Evolutionary conservation across 2,329 filamentous ascomycete genomes (phyloP), one percentile per base, ranked within the genome.

Genomic region (Paramyrothecium roridum): DNA sequence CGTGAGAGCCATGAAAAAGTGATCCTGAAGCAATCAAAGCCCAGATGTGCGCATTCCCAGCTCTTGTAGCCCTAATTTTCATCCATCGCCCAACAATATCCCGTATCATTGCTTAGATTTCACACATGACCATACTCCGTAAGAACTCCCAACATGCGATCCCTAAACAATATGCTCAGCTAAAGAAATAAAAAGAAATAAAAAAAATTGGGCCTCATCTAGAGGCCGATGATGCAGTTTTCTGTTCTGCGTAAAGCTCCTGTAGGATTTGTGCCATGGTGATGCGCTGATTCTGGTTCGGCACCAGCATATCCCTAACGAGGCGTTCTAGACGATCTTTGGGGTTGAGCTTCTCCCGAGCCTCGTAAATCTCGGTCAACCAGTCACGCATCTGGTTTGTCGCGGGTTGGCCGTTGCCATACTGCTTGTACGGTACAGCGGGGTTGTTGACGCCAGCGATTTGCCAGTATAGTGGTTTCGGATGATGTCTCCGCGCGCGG

Each of bases 361-460:
- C 79, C 48, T 79, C 76, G 47, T 72, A 74, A 46, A 85, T 73
- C 67, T 84, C 81, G 43, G 65, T 70, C 48, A 85, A 72, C 82
- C 82, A 85, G 54, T 75, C 72, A 54, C 79, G 76, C 82, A 85
- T 85, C 65, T 83, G 79, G 13, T 69, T 59, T 2, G 76, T 74
- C 3, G 82, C 81, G 6, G 68, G 65, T 52, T 70, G 68, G 16
- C 72, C 71, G 52, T 73, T 73, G 54, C 70, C 70, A 50, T 67
- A 66, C 54, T 71, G 70, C 58, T 69, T 69, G 55, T 69, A 50
- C 2, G 66, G 62, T 4, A 61, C 34, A 56, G 54, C 64, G 56
- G 63, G 70, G 54, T 71, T 76, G 66, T 85, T 81, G 45, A 85
- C 70, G 43, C 82, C 80, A 1, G 80, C 80, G 57, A 85, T 85